These are phyloP conservation scores for Zymoseptoria ardabiliae DNA, from an alignment of 2,329 filamentous ascomycete genomes.

Conservation along the genomic window DNA sequence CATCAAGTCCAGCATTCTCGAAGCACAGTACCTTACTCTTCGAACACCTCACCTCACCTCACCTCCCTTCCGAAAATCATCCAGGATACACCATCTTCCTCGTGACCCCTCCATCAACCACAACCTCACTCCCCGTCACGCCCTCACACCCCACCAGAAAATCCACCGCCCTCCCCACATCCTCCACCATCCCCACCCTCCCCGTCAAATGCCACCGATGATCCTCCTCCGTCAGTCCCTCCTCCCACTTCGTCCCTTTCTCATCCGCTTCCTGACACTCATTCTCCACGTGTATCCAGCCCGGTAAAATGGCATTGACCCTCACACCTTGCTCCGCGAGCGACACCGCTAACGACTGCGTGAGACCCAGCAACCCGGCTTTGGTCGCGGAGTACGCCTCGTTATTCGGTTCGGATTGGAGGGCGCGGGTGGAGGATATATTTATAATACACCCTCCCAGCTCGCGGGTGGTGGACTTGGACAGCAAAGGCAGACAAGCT, in stretches of 20 bases:
- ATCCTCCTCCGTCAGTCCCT: slow-evolving; percentile 40
- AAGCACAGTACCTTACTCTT: too few species aligned
- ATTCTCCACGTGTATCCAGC: slow-evolving; percentile 46
- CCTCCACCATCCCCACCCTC: slow-evolving; percentile 44
- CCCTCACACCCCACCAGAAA: slow-evolving; percentile 36
- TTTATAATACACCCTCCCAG: slow-evolving; percentile 34
- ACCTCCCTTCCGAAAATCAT: too few species aligned
- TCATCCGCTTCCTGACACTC: slow-evolving; percentile 38
- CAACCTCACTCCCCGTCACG: slow-evolving; percentile 40
- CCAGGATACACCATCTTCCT: slow-evolving; percentile 41
- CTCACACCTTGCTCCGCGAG: slow-evolving; percentile 38
- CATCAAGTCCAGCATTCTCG: too few species aligned
- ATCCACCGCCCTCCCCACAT: slow-evolving; percentile 36
- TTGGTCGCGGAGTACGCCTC: slow-evolving; percentile 47
- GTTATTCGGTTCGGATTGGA: slow-evolving; percentile 43
- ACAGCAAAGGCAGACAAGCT: slow-evolving; percentile 24
- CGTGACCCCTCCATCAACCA: slow-evolving; percentile 41
- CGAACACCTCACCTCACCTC: too few species aligned
- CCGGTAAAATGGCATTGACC: slow-evolving; percentile 44
- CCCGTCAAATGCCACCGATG: slow-evolving; percentile 45
- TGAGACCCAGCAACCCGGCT: slow-evolving; percentile 44
- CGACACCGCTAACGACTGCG: slow-evolving; percentile 43
- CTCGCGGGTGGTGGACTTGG: slow-evolving; percentile 8
- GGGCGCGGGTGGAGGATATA: slow-evolving; percentile 45
- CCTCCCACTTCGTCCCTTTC: slow-evolving; percentile 38